Evolutionary conservation across 1,139 yeast genomes (phyloP).

Genomic region (Kodamaea sp.): DNA sequence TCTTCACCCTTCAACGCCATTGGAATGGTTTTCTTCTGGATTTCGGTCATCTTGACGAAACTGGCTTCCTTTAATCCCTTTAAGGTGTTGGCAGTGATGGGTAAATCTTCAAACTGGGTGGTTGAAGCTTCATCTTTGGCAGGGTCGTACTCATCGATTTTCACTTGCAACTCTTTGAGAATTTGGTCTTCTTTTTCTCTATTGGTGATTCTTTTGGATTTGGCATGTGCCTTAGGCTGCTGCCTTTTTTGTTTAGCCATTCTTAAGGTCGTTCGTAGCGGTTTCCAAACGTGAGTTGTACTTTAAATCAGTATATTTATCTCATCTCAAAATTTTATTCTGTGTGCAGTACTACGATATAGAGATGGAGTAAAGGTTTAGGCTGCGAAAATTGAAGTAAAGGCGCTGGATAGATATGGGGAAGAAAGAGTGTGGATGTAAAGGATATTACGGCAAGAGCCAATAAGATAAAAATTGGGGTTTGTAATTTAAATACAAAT

Average conservation of each 20-base stretch:
- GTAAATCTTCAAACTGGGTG: conserved; percentile 65
- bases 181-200: conserved; percentile 46
- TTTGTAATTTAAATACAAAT: too few species aligned
- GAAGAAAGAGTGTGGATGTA: background rate
- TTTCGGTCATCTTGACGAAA: conserved; percentile 78
- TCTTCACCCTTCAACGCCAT: conserved; percentile 79
- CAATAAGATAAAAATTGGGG: too few species aligned
- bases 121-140: conserved; percentile 28
- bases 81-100: conserved; percentile 65
- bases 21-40: conserved; percentile 80
- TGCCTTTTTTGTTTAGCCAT: conserved; percentile 28
- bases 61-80: conserved; percentile 74
- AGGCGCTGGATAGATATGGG: background rate
- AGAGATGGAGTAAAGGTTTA: background rate
- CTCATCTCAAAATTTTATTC: conserved; percentile 10
- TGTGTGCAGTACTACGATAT: conserved; percentile 7
- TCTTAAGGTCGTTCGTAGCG: too few species aligned
- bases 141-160: conserved; percentile 54
- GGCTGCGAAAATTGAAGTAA: background rate
- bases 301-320: too few species aligned
- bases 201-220: conserved; percentile 21
- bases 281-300: too few species aligned
- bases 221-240: conserved; percentile 18
- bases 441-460: too few species aligned
- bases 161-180: conserved; percentile 44